phyloP scores from a whole-genome alignment of 495 filamentous ascomycete species.

The Penicillium lividum region DNA sequence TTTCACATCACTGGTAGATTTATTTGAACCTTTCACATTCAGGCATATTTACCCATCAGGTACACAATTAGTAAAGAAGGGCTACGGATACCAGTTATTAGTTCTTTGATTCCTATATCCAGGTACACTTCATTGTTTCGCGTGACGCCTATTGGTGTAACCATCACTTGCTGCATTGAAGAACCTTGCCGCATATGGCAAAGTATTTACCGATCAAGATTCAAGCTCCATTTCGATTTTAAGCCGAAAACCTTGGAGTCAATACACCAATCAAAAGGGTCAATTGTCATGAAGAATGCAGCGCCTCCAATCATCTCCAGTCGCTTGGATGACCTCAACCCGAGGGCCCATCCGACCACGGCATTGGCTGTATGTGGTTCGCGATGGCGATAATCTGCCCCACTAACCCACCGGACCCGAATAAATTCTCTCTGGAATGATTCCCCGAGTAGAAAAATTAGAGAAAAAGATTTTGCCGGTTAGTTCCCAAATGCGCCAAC shows the following conservation, averaged over 20 bases:
- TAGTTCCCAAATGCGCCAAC: conserved; percentile 1
- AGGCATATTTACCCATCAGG: too few relatives aligned
- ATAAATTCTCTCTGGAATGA: conserved; percentile 5
- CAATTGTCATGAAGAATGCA: neutral
- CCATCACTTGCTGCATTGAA: neutral
- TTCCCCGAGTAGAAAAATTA: neutral
- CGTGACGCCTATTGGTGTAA: too few relatives aligned
- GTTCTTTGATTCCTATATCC: neutral
- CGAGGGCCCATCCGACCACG: conserved; percentile 12
- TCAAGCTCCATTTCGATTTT: neutral
- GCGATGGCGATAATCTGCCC: conserved; percentile 19
- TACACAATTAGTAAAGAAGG: too few relatives aligned
- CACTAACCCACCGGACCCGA: conserved; percentile 21
- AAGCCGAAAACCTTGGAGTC: neutral
- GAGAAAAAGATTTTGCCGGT: conserved; percentile 13
- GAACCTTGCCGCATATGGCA: neutral
- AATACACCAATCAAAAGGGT: conserved; percentile 2
- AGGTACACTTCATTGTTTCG: too few relatives aligned
- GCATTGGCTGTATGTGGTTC: conserved; percentile 10
- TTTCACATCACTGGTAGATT: too few relatives aligned
- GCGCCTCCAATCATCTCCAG: conserved; percentile 20
- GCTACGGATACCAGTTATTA: neutral
- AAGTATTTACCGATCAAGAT: neutral
- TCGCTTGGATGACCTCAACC: conserved; percentile 31
- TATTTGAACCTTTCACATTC: too few relatives aligned